Percentiles rank a stretch among this genome's conserved stretches.
Evolutionary conservation across 139 green algal species (phyloP).

Genomic region (Choricystis sp.): DNA sequence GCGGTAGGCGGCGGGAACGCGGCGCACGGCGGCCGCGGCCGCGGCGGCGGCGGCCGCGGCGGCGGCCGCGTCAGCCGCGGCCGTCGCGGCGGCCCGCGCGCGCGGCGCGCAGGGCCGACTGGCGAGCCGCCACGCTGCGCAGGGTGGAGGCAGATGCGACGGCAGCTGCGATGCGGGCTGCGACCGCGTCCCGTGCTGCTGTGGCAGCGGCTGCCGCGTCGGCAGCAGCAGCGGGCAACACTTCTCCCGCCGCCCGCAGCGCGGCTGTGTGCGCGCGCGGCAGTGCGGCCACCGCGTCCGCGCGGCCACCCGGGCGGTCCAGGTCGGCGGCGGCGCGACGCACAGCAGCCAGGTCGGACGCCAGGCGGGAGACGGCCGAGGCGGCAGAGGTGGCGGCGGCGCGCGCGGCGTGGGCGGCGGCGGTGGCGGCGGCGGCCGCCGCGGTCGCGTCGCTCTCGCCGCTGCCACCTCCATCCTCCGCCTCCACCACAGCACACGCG

Average conservation of each 20-base stretch:
- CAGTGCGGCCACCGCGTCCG: too few relatives aligned
- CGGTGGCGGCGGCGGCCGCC: not conserved
- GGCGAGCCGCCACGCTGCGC: not conserved
- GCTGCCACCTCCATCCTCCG: too few relatives aligned
- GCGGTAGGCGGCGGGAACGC: constrained; percentile 55
- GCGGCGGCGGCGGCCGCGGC: too few relatives aligned
- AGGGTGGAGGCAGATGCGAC: not conserved
- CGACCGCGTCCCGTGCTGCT: not conserved
- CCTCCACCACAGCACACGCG: not conserved
- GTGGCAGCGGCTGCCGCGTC: too few relatives aligned
- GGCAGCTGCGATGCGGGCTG: too few relatives aligned
- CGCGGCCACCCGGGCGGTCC: too few relatives aligned
- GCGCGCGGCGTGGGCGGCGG: too few relatives aligned
- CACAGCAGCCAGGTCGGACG: not conserved
- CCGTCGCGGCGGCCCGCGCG: not conserved
- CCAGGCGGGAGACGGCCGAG: not conserved
- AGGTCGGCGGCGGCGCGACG: not conserved
- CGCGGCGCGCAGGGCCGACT: not conserved
- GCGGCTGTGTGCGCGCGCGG: too few relatives aligned
- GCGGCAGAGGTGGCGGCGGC: not conserved
- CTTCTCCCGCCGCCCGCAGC: too few relatives aligned
- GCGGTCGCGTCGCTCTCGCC: not conserved
- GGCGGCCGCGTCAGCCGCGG: not conserved
- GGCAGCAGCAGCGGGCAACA: too few relatives aligned
- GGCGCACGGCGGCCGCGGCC: constrained; percentile 12